Evolutionary conservation across 495 filamentous ascomycete species (phyloP).

Genomic region (Aspergillus coremiiformis): DNA sequence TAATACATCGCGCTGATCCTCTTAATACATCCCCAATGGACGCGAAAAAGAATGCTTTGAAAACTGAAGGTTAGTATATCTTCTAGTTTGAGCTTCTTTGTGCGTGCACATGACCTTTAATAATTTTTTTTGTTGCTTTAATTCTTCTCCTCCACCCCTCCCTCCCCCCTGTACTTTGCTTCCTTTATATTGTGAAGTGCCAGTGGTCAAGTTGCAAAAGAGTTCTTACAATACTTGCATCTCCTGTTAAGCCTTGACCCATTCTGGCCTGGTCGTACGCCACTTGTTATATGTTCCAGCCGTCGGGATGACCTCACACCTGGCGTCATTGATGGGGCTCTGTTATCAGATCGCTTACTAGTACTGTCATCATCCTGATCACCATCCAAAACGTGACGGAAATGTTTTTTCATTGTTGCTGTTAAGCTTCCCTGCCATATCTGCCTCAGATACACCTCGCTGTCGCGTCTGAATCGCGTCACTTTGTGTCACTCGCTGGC

Average conservation of each 20-base stretch:
- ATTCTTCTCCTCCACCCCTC: too few relatives aligned
- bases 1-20: conserved; percentile 23
- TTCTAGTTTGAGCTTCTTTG: conserved; percentile 3
- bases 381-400: not conserved
- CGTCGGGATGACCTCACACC: conserved; percentile 43
- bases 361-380: not conserved
- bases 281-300: conserved; percentile 29
- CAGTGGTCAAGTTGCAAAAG: not conserved
- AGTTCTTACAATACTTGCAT: not conserved
- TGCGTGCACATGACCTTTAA: conserved; percentile 8
- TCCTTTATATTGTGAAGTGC: not conserved
- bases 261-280: conserved; percentile 33
- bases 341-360: conserved; percentile 16
- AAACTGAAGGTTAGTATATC: conserved; percentile 37
- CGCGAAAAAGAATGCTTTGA: conserved; percentile 40
- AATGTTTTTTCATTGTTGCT: not conserved
- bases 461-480: conserved; percentile 16
- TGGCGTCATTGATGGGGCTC: conserved; percentile 34
- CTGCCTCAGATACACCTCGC: conserved; percentile 17
- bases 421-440: not conserved
- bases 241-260: conserved; percentile 15
- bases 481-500: conserved; percentile 11
- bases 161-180: too few relatives aligned
- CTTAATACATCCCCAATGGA: conserved; percentile 42
- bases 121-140: conserved; percentile 4